Base-by-base conservation (phyloP, 805 yeast genomes). In the Suhomyces faveliae region DNA sequence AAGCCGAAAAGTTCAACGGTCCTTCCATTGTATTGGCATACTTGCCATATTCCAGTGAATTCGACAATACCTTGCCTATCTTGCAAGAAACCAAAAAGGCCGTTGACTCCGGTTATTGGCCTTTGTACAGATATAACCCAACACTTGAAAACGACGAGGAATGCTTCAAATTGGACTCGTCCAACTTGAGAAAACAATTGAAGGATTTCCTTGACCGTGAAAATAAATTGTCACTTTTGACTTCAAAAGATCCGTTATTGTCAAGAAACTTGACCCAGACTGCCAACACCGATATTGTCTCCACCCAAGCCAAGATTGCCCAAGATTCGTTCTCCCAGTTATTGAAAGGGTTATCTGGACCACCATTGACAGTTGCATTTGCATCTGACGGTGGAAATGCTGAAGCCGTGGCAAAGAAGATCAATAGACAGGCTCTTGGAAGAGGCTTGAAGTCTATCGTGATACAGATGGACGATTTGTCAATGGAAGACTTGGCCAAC, bases 101-200 rank as follows among this genome's bases (percentile, higher is more conserved):
- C 19, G 96, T 92, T 40, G 97, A 89, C 59, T 74, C 90, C 27
- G 98, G 98, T n/a, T 85, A 86, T 71, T 90, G 97, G 96, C 98
- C 98, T 42, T 77, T 92, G 52, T 92, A 91, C 72, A 78, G 97
- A 63, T 92, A 78, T 70, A 78, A 89, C 57, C 96, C 97, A 47
- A 54, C 65, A 8, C 66, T 76, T 43, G 78, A 74, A 41, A 71
- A 71, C 30, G 78, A 71, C 13, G 63, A 68, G 3, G 76, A 73
- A 29, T 79, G 82, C n/a, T 92, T 92, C 77, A 81, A 81, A 58
- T 77, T 92, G 46, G 97, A 92, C 66, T 90, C 97, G 4, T 82
- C 91, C 12, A 83, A 83, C 46, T 81, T 92, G 60, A 84, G 84
- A 65, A 81, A 83, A 57, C 89, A 86, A 57, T 74, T 92, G 53